Evolutionary conservation across 2,329 filamentous ascomycete genomes (phyloP).

Genomic region (Lithohypha guttulata): DNA sequence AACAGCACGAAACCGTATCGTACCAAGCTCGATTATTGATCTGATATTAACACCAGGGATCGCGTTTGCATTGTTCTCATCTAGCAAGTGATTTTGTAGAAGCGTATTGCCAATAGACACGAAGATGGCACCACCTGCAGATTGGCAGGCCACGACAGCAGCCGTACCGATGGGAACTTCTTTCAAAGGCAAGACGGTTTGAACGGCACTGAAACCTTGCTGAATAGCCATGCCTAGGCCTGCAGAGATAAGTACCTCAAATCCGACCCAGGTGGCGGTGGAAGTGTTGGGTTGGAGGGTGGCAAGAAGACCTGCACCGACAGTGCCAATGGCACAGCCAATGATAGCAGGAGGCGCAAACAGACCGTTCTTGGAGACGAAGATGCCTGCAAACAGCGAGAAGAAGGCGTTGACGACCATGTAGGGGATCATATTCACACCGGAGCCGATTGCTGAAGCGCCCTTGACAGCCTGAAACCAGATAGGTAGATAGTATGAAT

Average conservation of each 20-base stretch:
- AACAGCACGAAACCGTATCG: conserved; percentile 12
- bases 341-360: conserved; percentile 22
- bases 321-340: conserved; percentile 18
- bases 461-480: conserved; percentile 24
- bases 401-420: no score
- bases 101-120: conserved; percentile 20
- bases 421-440: conserved; percentile 6
- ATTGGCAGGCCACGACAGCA: conserved; percentile 16
- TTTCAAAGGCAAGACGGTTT: conserved; percentile 14
- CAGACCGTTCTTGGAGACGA: conserved; percentile 19
- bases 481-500: conserved; percentile 23
- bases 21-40: conserved; percentile 13
- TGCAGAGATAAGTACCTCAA: conserved; percentile 20
- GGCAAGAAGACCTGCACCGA: conserved; percentile 21
- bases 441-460: conserved; percentile 23
- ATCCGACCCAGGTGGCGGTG: conserved; percentile 23
- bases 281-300: conserved; percentile 17
- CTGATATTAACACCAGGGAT: conserved; percentile 13
- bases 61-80: conserved; percentile 1
- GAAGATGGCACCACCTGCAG: conserved; percentile 20
- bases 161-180: conserved; percentile 19
- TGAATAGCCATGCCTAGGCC: conserved; percentile 22
- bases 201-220: conserved; percentile 16
- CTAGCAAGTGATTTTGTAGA: conserved; percentile 16
- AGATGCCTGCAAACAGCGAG: no score